Evolutionary conservation across 768 basidiomycete genomes (phyloP).

Genomic region (Steccherinum ochraceum): DNA sequence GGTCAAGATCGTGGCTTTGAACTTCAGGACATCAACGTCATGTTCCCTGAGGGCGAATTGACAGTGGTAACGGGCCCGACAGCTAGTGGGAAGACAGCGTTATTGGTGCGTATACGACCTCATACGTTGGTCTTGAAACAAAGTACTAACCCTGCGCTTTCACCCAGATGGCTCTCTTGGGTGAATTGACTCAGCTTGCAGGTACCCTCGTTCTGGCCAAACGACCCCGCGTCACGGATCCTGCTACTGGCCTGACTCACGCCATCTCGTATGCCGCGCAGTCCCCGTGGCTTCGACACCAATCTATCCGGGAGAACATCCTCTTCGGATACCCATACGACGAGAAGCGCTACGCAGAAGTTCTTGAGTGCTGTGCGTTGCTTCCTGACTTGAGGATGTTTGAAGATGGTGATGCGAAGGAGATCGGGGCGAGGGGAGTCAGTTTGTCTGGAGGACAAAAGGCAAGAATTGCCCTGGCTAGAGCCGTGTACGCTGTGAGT

Average conservation of each 20-base stretch:
- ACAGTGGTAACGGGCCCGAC: slow-evolving; percentile 75
- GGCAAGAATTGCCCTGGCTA: slow-evolving; percentile 70
- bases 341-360: slow-evolving; percentile 65
- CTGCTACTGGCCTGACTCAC: slow-evolving; percentile 54
- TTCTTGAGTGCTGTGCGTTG: slow-evolving; percentile 83
- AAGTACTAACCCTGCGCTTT: not conserved
- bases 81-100: slow-evolving; percentile 77
- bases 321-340: slow-evolving; percentile 52
- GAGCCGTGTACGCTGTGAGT: slow-evolving; percentile 72
- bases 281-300: slow-evolving; percentile 37
- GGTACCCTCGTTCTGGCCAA: slow-evolving; percentile 63
- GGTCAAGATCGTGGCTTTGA: slow-evolving; percentile 60
- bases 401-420: slow-evolving; percentile 81
- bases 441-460: slow-evolving; percentile 45
- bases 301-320: slow-evolving; percentile 55
- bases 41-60: slow-evolving; percentile 68
- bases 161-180: slow-evolving; percentile 58
- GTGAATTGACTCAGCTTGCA: slow-evolving; percentile 59
- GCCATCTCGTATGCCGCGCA: slow-evolving; percentile 43
- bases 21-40: slow-evolving; percentile 56
- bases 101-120: slow-evolving; percentile 42
- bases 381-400: slow-evolving; percentile 74
- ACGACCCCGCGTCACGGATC: slow-evolving; percentile 50
- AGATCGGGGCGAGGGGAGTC: slow-evolving; percentile 76
- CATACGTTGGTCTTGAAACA: not conserved